Evolutionary conservation across 2,329 filamentous ascomycete species (phyloP).

Genomic region (Aspergillus sp.): DNA sequence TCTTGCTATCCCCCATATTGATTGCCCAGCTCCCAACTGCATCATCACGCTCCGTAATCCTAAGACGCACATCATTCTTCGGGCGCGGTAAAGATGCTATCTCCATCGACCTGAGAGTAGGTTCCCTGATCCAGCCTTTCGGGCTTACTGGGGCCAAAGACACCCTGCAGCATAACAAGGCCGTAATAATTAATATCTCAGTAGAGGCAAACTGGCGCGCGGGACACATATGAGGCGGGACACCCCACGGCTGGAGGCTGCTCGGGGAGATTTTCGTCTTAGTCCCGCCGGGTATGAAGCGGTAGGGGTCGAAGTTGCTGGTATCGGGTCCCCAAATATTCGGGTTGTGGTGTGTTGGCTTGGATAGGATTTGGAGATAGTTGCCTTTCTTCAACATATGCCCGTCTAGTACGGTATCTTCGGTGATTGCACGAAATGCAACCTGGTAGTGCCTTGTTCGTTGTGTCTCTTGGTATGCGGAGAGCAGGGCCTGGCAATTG

Average conservation of each 20-base stretch:
- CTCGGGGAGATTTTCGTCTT: background rate
- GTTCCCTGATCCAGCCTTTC: background rate
- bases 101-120: background rate
- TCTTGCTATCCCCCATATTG: background rate
- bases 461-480: background rate
- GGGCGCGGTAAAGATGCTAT: background rate
- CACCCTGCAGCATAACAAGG: background rate
- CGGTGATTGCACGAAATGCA: background rate
- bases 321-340: background rate
- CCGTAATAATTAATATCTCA: background rate
- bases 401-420: background rate
- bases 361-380: background rate
- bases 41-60: background rate
- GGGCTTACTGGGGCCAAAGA: background rate
- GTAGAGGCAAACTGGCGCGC: background rate
- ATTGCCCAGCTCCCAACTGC: background rate
- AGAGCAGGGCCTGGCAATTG: background rate
- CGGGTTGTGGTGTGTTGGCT: background rate
- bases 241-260: background rate
- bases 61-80: background rate
- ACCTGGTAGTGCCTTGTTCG: background rate
- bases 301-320: background rate
- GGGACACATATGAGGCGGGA: background rate
- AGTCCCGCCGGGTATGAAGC: background rate
- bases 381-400: background rate